phyloP scores from a whole-genome alignment of 805 yeast genomes.

The Wickerhamomyces chambardii region DNA sequence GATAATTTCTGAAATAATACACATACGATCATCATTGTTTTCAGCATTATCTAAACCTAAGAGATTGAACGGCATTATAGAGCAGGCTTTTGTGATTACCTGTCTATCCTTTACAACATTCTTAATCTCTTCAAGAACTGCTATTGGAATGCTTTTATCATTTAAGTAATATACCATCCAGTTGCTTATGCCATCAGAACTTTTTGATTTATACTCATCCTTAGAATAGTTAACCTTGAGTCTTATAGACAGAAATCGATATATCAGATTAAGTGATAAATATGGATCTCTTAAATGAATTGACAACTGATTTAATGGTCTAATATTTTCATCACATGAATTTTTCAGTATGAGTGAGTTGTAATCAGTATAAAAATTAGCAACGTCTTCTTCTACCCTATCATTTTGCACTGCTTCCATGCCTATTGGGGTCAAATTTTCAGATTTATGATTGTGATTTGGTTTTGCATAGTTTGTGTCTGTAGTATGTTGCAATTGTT shows the following conservation, averaged over 20 bases:
- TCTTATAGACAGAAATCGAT: background rate
- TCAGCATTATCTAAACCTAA: conserved; percentile 2
- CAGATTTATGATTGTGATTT: too few relatives aligned
- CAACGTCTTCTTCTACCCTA: background rate
- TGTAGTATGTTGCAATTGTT: too few relatives aligned
- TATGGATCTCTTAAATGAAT: conserved; percentile 11
- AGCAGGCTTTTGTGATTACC: too few relatives aligned
- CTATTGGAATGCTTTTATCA: background rate
- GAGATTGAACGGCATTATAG: too few relatives aligned
- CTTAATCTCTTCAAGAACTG: background rate
- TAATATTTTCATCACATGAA: conserved; percentile 14
- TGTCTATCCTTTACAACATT: background rate
- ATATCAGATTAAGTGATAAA: conserved; percentile 2
- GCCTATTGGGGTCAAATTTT: too few relatives aligned
- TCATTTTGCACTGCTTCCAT: too few relatives aligned
- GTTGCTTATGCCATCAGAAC: background rate
- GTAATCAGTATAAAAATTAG: conserved; percentile 9
- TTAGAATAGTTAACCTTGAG: background rate
- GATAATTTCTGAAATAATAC: conserved; percentile 21
- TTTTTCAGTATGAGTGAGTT: conserved; percentile 7
- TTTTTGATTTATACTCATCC: too few relatives aligned
- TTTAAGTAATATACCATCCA: background rate
- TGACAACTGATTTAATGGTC: conserved; percentile 9
- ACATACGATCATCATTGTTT: conserved; percentile 14
- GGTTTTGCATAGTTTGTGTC: too few relatives aligned